Conservation (phyloP, 257 asterid genomes). For the Nemophila menziesii region DNA sequence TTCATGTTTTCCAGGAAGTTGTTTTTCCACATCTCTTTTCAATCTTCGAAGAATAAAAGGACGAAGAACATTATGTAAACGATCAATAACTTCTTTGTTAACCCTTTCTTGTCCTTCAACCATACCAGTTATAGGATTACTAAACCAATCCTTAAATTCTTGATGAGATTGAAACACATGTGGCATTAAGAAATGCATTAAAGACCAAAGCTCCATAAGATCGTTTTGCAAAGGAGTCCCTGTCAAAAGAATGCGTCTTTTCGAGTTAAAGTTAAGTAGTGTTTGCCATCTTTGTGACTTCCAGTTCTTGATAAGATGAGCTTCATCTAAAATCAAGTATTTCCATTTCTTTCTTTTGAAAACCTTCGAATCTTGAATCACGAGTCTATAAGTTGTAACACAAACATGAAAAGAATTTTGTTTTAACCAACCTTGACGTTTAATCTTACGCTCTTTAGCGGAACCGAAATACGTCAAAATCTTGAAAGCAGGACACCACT, state of each 20-base stretch:
- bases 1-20: conserved; percentile 89
- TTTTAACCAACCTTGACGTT: conserved; percentile 98
- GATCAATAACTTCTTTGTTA: conserved; percentile 94
- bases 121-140: conserved; percentile 95
- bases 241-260: conserved; percentile 92
- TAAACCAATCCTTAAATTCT: conserved; percentile 98
- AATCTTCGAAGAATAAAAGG: conserved; percentile 92
- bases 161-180: conserved; percentile 98
- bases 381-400: conserved; percentile 94
- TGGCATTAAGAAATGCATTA: conserved; percentile 99
- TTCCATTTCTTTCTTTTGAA: conserved; percentile 99
- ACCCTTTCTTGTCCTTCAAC: conserved; percentile 98
- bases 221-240: conserved; percentile 98
- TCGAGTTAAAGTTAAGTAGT: conserved; percentile 88
- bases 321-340: conserved; percentile 95
- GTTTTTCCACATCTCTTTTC: conserved; percentile 98
- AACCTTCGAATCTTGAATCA: conserved; percentile 89
- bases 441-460: conserved; percentile 85
- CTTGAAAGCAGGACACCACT: conserved; percentile 99
- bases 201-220: conserved; percentile 99
- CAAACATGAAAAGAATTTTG: conserved; percentile 93
- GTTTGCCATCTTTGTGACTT: conserved; percentile 99
- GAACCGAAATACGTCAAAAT: conserved; percentile 97
- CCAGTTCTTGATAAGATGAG: conserved; percentile 96
- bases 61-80: conserved; percentile 97